Base-by-base conservation (phyloP, 768 basidiomycete species). In the Boletus huronensis region DNA sequence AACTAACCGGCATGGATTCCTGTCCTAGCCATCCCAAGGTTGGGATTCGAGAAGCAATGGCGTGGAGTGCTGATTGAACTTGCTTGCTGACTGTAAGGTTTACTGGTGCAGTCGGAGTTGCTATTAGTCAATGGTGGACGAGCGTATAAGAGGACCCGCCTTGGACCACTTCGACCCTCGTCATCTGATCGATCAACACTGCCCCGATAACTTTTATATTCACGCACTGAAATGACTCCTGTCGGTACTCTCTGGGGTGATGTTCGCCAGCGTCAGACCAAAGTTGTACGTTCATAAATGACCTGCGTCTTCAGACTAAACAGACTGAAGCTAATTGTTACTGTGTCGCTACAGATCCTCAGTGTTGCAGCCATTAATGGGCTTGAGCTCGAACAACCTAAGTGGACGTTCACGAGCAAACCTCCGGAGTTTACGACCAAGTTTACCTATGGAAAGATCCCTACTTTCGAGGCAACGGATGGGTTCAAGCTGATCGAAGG, bases 401-500 rank as follows among this genome's bases (percentile, higher is more conserved):
- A 55, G 39, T 66, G 55, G 38, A 36, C 65, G 1, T 62, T 58
- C 44, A 19, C 21, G 0, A 49, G 54, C 51, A 66, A 51, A 28
- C 58, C 62, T 2, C 14, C 42, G 0, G 58, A 58, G 4, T 66
- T 54, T 28, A 26, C 26, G 10, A 25, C 16, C 29, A 60, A 66
- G 39, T 66, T 66, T 41, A 45, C 62, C 0, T 58, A 59, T 7
- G 64, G 62, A 0, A 66, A 66, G 34, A 57, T 66, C 23, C 65
- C 65, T 32, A 29, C 62, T 1, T 66, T 66, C 9, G 58, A 66
- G 39, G 58, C 50, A 5, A 43, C 36, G 11, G 60, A 66, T 8
- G 65, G 63, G 17, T 62, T 56, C 26, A 62, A 21, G 14, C 16
- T 66, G 13, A 47, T 16, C 9, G 65, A 66, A 42, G 65, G 65